Evolutionary conservation across 169 alveolate species (phyloP).

Genomic region (Eimeria acervulina): DNA sequence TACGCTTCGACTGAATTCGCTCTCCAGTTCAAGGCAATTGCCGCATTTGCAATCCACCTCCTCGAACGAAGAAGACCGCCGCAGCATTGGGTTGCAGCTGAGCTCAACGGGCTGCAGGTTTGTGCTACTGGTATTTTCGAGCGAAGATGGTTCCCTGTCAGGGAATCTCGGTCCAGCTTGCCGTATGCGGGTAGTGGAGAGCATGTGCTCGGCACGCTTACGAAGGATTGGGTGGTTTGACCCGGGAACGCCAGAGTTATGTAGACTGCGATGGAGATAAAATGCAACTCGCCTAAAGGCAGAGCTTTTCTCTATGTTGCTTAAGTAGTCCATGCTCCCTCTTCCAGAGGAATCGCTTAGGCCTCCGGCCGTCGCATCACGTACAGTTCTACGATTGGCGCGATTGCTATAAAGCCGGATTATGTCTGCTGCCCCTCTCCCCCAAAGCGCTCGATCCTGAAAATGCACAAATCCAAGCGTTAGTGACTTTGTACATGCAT

Average conservation of each 20-base stretch:
- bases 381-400: neutral
- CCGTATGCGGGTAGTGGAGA: neutral
- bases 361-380: neutral
- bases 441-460: neutral
- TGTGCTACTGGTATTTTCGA: neutral
- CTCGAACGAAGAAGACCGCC: neutral
- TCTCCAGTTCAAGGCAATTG: neutral
- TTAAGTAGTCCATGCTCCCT: neutral
- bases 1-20: neutral
- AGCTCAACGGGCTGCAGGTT: neutral
- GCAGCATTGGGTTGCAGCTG: neutral
- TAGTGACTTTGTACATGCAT: neutral
- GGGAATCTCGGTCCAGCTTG: neutral
- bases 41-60: neutral
- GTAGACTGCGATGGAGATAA: conserved; percentile 60
- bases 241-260: neutral
- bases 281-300: conserved; percentile 23
- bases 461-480: neutral
- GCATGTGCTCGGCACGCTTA: neutral
- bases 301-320: conserved; percentile 1
- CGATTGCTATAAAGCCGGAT: neutral
- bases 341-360: conserved; percentile 26
- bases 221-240: neutral
- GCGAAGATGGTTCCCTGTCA: neutral
- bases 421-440: neutral